A percentile compares a stretch with the other conserved stretches of the same genome.
phyloP scores from a whole-genome alignment of 2,329 filamentous ascomycete species.

The Beauveria sp. region DNA sequence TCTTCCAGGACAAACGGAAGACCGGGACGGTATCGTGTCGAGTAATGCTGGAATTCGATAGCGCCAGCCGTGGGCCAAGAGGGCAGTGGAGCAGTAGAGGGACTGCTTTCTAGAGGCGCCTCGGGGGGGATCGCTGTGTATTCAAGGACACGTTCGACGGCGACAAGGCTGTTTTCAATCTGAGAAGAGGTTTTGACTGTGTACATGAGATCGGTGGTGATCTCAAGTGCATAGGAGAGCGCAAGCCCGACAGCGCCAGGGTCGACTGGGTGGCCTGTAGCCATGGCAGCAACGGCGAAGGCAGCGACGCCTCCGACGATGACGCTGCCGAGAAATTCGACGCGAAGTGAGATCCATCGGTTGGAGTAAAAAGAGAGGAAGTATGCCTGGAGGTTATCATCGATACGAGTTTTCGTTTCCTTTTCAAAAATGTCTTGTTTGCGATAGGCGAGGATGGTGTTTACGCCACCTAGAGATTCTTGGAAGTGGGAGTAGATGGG shows the following conservation, averaged over 20 bases:
- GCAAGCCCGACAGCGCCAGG: constrained; percentile 73
- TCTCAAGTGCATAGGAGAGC: constrained; percentile 89
- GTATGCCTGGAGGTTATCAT: constrained; percentile 79
- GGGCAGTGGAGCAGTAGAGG: constrained; percentile 70
- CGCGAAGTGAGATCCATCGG: constrained; percentile 78
- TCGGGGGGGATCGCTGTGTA: constrained; percentile 80
- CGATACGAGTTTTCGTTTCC: constrained; percentile 89
- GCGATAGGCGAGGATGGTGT: constrained; percentile 81
- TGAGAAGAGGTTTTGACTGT: constrained; percentile 91
- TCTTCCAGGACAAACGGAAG: constrained; percentile 82
- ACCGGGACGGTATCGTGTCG: constrained; percentile 73
- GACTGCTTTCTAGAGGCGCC: constrained; percentile 73
- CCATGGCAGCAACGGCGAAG: constrained; percentile 69
- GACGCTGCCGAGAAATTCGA: constrained; percentile 83
- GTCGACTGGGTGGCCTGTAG: constrained; percentile 53
- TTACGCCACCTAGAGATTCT: constrained; percentile 80
- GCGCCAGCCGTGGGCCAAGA: constrained; percentile 80
- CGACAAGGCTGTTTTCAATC: constrained; percentile 92
- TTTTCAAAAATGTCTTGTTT: constrained; percentile 72
- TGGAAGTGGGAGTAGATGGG: constrained; percentile 93
- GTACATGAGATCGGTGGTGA: constrained; percentile 89
- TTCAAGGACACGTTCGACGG: constrained; percentile 85
- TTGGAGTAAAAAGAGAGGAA: constrained; percentile 84
- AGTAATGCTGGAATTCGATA: constrained; percentile 80
- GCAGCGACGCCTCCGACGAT: constrained; percentile 77